Base-by-base conservation (phyloP, 2,329 filamentous ascomycete species). In the Fusarium tanahbumbuense region DNA sequence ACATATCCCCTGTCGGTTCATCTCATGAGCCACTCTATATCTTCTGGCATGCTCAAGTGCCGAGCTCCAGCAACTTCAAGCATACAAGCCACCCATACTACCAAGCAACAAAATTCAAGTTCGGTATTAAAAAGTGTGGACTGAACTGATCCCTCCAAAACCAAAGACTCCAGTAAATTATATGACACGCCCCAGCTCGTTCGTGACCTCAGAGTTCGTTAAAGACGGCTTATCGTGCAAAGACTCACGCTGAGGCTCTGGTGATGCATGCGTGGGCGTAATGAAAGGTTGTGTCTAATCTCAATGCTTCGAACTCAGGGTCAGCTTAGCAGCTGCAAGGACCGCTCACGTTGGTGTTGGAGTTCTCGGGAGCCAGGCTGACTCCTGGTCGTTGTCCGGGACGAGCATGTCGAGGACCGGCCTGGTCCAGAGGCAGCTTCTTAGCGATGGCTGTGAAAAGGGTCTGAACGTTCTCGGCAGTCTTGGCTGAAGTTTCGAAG, bases 401-500 rank as follows among this genome's bases (percentile, higher is more conserved):
- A 62, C 94, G 87, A 78, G 94, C 86, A 80, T 94, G 94, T 79
- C 95, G 89, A 69, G 95, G 93, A n/a, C 94, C 95, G 53, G 91
- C 94, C 82, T 98, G 96, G 78, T 99, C 96, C 74, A 98, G 90
- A 32, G 96, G 96, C 72, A 99, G 87, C 83, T 97, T 98, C 91
- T 95, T 97, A 68, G 96, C 96, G 79, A 99, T 98, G 62, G 94
- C 94, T 44, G 95, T 98, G 83, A 99, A 99, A 56, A 99, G 87
- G 75, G 98, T 96, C 77, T 91, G 89, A 58, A 99, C 96, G 76
- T 99, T 99, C 83, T 97, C 94, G 61, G 94, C 92, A 40, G 95
- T 97, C 87, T 99, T 99, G 72, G 96, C 96, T 13, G 94, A 98
- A 6, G 96, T 99, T 82, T 99, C 96, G 81, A 99, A 99, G 87